Evolutionary conservation across 2,329 filamentous ascomycete genomes (phyloP).

Genomic region (Cercospora citrullina): DNA sequence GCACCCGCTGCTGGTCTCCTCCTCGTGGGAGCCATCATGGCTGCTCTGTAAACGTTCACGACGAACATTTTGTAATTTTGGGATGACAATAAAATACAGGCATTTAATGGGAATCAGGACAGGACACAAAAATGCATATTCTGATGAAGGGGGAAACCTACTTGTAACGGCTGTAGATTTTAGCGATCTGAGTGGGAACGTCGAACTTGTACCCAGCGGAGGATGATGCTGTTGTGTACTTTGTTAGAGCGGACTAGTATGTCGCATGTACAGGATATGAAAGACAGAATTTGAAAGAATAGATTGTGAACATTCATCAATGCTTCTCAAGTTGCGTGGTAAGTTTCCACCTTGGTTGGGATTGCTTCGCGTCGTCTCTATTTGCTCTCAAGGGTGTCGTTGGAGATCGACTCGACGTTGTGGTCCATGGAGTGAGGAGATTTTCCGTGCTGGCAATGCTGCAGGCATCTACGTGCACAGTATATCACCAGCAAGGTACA

Average conservation of each 20-base stretch:
- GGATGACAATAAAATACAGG: neutral
- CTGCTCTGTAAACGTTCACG: neutral
- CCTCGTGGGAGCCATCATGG: conserved; percentile 10
- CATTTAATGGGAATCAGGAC: neutral
- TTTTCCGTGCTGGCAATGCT: neutral
- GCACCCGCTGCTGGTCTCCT: conserved; percentile 11
- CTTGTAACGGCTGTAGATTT: neutral
- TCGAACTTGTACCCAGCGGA: neutral
- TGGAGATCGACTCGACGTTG: no score
- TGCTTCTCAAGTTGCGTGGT: no score
- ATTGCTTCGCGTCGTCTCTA: no score
- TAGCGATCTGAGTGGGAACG: neutral
- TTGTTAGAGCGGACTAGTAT: neutral
- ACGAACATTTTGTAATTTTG: neutral
- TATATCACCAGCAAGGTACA: neutral
- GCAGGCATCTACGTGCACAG: neutral
- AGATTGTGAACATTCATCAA: neutral
- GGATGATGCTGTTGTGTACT: neutral
- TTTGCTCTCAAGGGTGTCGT: no score
- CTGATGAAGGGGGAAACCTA: neutral
- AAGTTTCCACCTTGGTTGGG: no score
- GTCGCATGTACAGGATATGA: neutral
- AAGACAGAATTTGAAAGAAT: neutral
- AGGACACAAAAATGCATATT: neutral
- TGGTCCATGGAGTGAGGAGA: no score